A percentile compares a stretch with the other conserved stretches of the same genome.
These are phyloP conservation scores for Diplodia mutila DNA, from an alignment of 2,329 filamentous ascomycete species.

Conservation along the genomic window DNA sequence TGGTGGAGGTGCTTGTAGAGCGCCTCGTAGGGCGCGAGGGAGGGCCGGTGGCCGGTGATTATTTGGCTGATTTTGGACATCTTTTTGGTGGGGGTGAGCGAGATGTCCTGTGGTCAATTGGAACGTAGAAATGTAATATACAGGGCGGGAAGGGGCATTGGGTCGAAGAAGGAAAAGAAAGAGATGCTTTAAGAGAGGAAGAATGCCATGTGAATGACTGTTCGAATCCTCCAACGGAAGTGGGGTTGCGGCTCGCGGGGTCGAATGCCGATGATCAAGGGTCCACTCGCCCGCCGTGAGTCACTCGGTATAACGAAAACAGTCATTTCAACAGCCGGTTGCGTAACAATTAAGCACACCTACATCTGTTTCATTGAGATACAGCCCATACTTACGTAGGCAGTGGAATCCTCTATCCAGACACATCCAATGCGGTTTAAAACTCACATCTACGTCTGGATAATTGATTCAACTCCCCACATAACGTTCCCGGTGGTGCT, in stretches of 20 bases:
- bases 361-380: too few relatives aligned
- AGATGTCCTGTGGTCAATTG: background rate
- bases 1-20: constrained; percentile 43
- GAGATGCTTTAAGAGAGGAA: background rate
- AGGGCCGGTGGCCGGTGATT: constrained; percentile 33
- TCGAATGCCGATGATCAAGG: background rate
- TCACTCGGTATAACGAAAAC: background rate
- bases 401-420: too few relatives aligned
- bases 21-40: constrained; percentile 38
- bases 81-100: too few relatives aligned
- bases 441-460: too few relatives aligned
- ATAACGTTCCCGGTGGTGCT: too few relatives aligned
- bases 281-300: background rate
- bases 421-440: too few relatives aligned
- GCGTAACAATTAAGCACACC: too few relatives aligned
- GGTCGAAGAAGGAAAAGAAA: background rate
- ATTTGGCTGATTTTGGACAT: constrained; percentile 16
- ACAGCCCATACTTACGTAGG: background rate
- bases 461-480: too few relatives aligned
- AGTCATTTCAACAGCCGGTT: background rate
- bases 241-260: background rate
- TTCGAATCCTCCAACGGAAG: background rate
- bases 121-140: background rate
- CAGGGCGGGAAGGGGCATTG: background rate
- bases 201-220: background rate